A percentile compares a stretch with the other conserved stretches of the same genome.
Conservation (phyloP, 2,329 filamentous ascomycete genomes). For the Aureobasidium sp. region DNA sequence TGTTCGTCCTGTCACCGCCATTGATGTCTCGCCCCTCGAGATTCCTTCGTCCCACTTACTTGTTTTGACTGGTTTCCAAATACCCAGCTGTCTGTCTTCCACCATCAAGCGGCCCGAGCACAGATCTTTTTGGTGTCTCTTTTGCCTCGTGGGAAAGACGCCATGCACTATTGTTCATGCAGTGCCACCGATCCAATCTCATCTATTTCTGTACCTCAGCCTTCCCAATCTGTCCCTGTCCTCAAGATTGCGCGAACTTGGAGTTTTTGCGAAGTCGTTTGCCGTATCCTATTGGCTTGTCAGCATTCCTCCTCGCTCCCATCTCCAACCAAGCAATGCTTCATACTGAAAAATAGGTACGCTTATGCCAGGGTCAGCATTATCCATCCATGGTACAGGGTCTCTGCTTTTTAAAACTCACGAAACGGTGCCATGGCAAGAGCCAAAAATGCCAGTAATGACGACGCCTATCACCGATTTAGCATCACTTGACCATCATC, state of each 20-base stretch:
- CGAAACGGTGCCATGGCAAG: constrained; percentile 39
- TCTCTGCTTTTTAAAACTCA: constrained; percentile 16
- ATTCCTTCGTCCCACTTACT: background rate
- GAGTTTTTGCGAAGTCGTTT: constrained; percentile 39
- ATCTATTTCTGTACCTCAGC: constrained; percentile 9
- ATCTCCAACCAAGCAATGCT: background rate
- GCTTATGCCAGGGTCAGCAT: constrained; percentile 21
- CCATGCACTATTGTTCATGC: constrained; percentile 9
- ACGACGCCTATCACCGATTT: constrained; percentile 8
- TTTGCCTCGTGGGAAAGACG: constrained; percentile 1
- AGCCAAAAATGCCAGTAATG: constrained; percentile 33
- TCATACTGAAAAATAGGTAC: constrained; percentile 37
- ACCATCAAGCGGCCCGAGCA: background rate
- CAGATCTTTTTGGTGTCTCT: constrained; percentile 1
- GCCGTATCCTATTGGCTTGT: constrained; percentile 27
- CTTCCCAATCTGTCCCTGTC: background rate
- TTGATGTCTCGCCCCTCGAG: background rate
- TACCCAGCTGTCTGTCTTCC: background rate
- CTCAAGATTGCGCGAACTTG: constrained; percentile 33
- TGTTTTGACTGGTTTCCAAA: background rate
- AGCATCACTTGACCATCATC: constrained; percentile 1
- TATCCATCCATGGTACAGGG: constrained; percentile 18
- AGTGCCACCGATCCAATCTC: background rate
- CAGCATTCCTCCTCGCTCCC: constrained; percentile 1
- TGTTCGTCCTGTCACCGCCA: constrained; percentile 4